phyloP scores from a whole-genome alignment of 306 rosid genomes.

The Canavalia ensiformis region DNA sequence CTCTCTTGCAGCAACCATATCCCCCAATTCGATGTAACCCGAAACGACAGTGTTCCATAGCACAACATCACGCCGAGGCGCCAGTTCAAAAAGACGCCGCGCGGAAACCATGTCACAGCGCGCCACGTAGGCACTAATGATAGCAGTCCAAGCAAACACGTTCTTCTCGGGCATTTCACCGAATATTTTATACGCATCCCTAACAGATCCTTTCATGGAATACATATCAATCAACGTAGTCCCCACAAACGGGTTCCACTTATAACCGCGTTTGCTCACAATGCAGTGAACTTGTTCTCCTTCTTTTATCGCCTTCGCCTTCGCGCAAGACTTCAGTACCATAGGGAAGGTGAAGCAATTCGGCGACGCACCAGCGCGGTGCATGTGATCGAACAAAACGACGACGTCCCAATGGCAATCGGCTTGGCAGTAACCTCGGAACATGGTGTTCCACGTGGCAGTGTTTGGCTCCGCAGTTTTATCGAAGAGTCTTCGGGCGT shows the following conservation, averaged over 20 bases:
- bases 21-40: slow-evolving; percentile 66
- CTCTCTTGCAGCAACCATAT: slow-evolving; percentile 64
- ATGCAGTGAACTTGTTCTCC: slow-evolving; percentile 75
- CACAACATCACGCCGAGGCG: slow-evolving; percentile 73
- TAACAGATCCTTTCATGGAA: slow-evolving; percentile 52
- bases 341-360: slow-evolving; percentile 75
- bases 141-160: slow-evolving; percentile 81
- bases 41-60: slow-evolving; percentile 75
- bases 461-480: slow-evolving; percentile 62
- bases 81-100: slow-evolving; percentile 63
- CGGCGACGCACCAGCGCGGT: slow-evolving; percentile 51
- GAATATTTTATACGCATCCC: slow-evolving; percentile 71
- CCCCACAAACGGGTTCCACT: slow-evolving; percentile 62
- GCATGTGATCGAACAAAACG: slow-evolving; percentile 58
- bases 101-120: slow-evolving; percentile 67
- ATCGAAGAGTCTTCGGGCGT: slow-evolving; percentile 72
- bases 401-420: slow-evolving; percentile 57
- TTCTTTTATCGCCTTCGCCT: slow-evolving; percentile 55
- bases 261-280: slow-evolving; percentile 61
- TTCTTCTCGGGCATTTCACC: slow-evolving; percentile 72
- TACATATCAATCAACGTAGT: slow-evolving; percentile 76
- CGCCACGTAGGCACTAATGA: slow-evolving; percentile 62
- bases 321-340: slow-evolving; percentile 70
- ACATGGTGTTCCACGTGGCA: slow-evolving; percentile 71
- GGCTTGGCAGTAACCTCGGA: slow-evolving; percentile 59